Conservation (phyloP, 306 rosid genomes). For the Quercus mongolica region DNA sequence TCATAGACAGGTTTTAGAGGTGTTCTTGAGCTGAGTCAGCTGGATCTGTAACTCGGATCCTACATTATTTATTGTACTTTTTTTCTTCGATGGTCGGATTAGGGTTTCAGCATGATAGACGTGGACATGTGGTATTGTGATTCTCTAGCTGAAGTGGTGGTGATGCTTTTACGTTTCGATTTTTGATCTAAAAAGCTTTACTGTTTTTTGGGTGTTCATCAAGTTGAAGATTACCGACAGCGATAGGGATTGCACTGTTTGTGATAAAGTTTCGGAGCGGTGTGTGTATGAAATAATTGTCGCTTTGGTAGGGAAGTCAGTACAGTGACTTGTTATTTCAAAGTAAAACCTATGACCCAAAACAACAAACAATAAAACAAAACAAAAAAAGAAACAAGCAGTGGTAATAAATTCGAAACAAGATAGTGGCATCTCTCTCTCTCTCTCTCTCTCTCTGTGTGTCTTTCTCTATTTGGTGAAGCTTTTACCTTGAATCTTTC, state of each 20-base stretch:
- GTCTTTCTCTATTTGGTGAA: neutral
- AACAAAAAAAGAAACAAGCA: slow-evolving; percentile 2
- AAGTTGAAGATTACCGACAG: slow-evolving; percentile 30
- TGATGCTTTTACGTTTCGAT: slow-evolving; percentile 7
- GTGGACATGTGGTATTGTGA: neutral
- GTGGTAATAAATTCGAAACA: neutral
- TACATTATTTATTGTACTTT: neutral
- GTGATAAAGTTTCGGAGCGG: slow-evolving; percentile 20
- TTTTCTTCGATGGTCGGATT: neutral
- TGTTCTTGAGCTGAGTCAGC: neutral
- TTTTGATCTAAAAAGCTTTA: neutral
- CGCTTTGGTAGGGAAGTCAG: slow-evolving; percentile 14
- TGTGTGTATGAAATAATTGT: neutral
- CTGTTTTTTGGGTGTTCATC: slow-evolving; percentile 3
- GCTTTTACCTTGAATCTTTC: neutral
- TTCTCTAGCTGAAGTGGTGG: neutral
- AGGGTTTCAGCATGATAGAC: slow-evolving; percentile 36
- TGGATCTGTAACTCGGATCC: slow-evolving; percentile 12
- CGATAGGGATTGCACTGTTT: slow-evolving; percentile 31
- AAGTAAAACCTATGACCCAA: neutral
- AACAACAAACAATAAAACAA: no score
- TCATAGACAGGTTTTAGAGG: neutral
- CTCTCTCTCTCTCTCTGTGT: neutral
- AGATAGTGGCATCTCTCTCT: no score
- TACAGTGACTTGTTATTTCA: neutral